Evolutionary conservation across 2,329 filamentous ascomycete species (phyloP), one percentile per base, ranked within the genome.

Genomic region (Ploettnerulaceae sp.): DNA sequence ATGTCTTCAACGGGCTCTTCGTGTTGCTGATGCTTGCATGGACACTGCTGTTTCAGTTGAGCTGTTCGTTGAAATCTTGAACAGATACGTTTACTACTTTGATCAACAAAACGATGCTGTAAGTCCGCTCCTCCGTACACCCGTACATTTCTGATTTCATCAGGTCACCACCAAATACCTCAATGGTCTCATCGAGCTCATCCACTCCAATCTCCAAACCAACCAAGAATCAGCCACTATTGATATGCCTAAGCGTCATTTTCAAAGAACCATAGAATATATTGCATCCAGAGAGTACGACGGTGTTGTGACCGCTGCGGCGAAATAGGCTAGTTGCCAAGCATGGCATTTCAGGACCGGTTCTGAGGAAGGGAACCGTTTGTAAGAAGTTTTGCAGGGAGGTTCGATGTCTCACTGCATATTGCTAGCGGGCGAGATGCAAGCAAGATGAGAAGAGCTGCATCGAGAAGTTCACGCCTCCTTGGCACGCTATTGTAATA

Each of bases 21-120:
- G 94, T 26, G 94, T 98, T 21, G 94, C 93, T 2, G 93, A 98
- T 67, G 94, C 93, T 5, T 98, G 93, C 71, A 98, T 98, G 93
- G 94, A 98, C 68, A 93, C 90, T 6, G 89, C 89, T 5, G 89
- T 96, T 3, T 96, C 89, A 2, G 93, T 98, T 36, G 94, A 98
- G 69, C 77, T 98, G 38, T 98, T 98, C 68, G 91, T 98, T 47
- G 93, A 98, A 70, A 98, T 98, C 54, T 72, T 98, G 46, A 96
- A 98, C 67, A 82, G 93, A 67, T 98, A 98, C 65, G 90, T 97
- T 43, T 98, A 98, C 68, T 98, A 97, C 72, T 98, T 96, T 71
- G 93, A 98, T 67, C 91, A 98, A 67, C 89, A 95, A 65, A 98
- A 98, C 68, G 93, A 98, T 70, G 90, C 90, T 56, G 93, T 79